Evolutionary conservation across 805 yeast genomes (phyloP).

Genomic region (Yamadazyma nakazawae): DNA sequence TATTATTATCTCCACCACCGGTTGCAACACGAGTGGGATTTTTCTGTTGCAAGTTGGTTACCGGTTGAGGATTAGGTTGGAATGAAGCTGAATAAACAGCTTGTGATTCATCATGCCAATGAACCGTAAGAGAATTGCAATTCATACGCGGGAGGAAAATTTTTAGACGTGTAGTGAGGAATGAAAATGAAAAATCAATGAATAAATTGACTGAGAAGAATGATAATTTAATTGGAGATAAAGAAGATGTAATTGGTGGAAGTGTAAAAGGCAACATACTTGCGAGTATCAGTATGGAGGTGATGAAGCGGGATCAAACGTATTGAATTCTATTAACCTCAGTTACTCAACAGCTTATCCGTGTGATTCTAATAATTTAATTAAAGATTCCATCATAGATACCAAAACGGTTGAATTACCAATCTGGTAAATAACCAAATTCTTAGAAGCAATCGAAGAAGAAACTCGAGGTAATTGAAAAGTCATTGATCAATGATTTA

Average conservation of each 20-base stretch:
- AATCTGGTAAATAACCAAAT: constrained; percentile 50
- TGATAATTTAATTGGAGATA: no score
- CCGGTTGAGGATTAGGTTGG: constrained; percentile 40
- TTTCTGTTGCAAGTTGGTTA: neutral
- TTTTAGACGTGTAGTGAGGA: neutral
- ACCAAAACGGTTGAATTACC: constrained; percentile 46
- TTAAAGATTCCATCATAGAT: constrained; percentile 39
- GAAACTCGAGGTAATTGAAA: constrained; percentile 52
- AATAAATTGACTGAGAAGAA: no score
- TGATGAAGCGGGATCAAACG: constrained; percentile 1
- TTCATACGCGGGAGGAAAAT: constrained; percentile 24
- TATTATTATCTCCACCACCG: constrained; percentile 76
- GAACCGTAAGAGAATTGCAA: constrained; percentile 51
- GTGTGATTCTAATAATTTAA: constrained; percentile 77
- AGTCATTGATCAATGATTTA: constrained; percentile 50
- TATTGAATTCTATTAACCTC: constrained; percentile 17
- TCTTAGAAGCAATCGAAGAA: constrained; percentile 49
- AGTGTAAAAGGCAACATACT: constrained; percentile 1
- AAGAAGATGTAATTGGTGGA: no score
- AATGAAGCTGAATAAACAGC: constrained; percentile 70
- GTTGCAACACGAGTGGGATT: constrained; percentile 61
- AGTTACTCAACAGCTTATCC: constrained; percentile 69
- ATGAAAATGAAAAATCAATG: neutral
- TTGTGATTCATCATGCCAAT: constrained; percentile 73
- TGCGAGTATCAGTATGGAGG: constrained; percentile 5